A percentile compares a stretch with the other conserved stretches of the same genome.
phyloP scores from a whole-genome alignment of 208 protist species.

The Herpetomonas samuelpessoai region DNA sequence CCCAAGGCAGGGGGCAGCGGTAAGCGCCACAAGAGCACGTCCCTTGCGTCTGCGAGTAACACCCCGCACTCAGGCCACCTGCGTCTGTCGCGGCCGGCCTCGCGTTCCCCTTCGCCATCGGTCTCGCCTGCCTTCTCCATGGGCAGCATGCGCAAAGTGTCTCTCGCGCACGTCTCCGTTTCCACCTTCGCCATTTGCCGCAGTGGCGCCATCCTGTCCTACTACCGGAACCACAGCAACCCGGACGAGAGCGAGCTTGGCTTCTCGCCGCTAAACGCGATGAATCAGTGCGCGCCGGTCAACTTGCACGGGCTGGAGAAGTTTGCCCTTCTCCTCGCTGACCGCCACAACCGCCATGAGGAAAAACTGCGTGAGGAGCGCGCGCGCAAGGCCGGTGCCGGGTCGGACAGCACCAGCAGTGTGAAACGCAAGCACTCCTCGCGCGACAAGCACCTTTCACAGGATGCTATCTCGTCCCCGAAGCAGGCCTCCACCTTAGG shows the following conservation, averaged over 20 bases:
- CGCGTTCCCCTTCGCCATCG: background rate
- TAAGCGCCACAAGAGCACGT: background rate
- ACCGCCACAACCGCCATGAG: background rate
- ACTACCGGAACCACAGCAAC: background rate
- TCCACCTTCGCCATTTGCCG: conserved; percentile 5
- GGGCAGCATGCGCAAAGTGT: background rate
- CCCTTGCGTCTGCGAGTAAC: background rate
- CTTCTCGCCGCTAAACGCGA: conserved; percentile 12
- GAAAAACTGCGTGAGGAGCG: background rate
- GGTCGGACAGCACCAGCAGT: background rate
- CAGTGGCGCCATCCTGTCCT: conserved; percentile 6
- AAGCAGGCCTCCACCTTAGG: background rate
- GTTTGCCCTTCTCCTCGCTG: background rate
- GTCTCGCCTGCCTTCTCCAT: background rate
- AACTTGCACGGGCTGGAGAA: background rate
- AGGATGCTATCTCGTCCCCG: background rate
- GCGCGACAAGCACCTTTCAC: no score
- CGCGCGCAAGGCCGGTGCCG: background rate
- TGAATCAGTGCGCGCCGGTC: conserved; percentile 6
- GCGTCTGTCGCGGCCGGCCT: background rate
- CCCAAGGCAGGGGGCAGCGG: no score
- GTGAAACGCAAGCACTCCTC: background rate
- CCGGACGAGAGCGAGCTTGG: conserved; percentile 4
- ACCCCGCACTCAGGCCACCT: background rate
- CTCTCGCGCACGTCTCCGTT: background rate